Percentiles rank a stretch among this genome's conserved stretches.
These are phyloP conservation scores for Bisporella sp. DNA, from an alignment of 2,329 filamentous ascomycete genomes.

Conservation along the genomic window DNA sequence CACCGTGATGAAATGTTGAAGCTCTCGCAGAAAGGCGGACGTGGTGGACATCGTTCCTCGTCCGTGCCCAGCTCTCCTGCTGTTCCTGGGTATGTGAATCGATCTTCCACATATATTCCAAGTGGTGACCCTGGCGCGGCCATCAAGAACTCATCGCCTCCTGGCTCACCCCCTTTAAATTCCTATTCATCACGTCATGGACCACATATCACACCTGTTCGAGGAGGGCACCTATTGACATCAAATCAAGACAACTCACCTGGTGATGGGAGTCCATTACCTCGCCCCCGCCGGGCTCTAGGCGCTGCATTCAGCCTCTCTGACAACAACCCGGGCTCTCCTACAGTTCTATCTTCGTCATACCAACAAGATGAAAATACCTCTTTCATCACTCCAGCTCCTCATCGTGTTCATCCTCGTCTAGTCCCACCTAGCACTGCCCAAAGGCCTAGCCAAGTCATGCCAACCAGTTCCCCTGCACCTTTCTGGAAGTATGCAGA, in stretches of 20 bases:
- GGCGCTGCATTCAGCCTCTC: conserved; percentile 39
- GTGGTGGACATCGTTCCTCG: conserved; percentile 58
- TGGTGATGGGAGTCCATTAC: conserved; percentile 53
- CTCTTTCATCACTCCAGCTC: conserved; percentile 65
- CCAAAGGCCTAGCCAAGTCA: conserved; percentile 75
- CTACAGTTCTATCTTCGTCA: conserved; percentile 52
- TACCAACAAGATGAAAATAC: conserved; percentile 53
- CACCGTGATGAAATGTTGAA: conserved; percentile 79
- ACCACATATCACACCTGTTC: conserved; percentile 51
- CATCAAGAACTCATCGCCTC: conserved; percentile 45
- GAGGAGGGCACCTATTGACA: conserved; percentile 33
- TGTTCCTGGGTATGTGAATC: conserved; percentile 50
- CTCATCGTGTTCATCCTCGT: conserved; percentile 64
- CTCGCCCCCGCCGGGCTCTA: conserved; percentile 42
- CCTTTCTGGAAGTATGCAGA: conserved; percentile 87
- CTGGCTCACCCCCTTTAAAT: conserved; percentile 47
- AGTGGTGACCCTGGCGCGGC: conserved; percentile 39
- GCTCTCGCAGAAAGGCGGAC: conserved; percentile 44
- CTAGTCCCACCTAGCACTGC: conserved; percentile 75
- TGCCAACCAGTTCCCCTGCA: conserved; percentile 78
- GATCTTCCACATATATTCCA: conserved; percentile 49
- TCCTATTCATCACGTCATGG: conserved; percentile 35
- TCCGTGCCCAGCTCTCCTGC: conserved; percentile 64
- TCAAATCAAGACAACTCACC: conserved; percentile 18
- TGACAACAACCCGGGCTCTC: conserved; percentile 47